These are phyloP conservation scores for Lathyrus aphaca DNA, from an alignment of 306 rosid species.

Conservation along the genomic window DNA sequence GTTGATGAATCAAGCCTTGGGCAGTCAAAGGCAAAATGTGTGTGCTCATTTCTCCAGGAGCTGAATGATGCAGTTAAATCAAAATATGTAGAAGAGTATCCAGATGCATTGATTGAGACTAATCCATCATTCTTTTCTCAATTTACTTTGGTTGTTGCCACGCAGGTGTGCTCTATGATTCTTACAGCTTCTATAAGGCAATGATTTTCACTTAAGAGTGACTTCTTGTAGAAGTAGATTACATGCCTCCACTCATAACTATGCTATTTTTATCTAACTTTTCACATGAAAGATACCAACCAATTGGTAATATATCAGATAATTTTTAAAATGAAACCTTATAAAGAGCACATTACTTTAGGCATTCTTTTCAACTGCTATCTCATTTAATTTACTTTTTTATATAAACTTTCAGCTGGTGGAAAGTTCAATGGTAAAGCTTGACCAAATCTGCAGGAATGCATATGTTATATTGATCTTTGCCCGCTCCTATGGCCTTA, in stretches of 20 bases:
- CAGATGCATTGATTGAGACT: constrained; percentile 75
- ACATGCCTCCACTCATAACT: constrained; percentile 18
- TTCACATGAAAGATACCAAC: constrained; percentile 16
- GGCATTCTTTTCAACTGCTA: constrained; percentile 8
- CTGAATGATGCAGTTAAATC: constrained; percentile 96
- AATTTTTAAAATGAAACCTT: not conserved
- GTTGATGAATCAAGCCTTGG: constrained; percentile 88
- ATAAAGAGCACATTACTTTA: constrained; percentile 11
- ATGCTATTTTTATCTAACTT: not conserved
- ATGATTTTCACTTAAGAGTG: not conserved
- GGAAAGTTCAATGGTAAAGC: constrained; percentile 88
- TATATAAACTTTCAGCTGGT: constrained; percentile 60
- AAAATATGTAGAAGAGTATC: constrained; percentile 87
- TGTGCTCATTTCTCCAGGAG: constrained; percentile 94
- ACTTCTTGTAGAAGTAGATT: constrained; percentile 17
- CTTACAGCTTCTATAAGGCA: constrained; percentile 11
- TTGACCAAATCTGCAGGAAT: constrained; percentile 82
- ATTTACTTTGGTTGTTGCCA: constrained; percentile 88
- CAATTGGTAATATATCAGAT: constrained; percentile 16
- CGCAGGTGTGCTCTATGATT: constrained; percentile 66
- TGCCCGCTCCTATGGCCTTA: constrained; percentile 97
- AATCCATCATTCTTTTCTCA: constrained; percentile 91
- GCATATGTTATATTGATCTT: constrained; percentile 75
- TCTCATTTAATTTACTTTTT: constrained; percentile 44
- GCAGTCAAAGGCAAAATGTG: constrained; percentile 91